Evolutionary conservation across 768 basidiomycete genomes (phyloP).

Genomic region (Podaxis carcinomalis): DNA sequence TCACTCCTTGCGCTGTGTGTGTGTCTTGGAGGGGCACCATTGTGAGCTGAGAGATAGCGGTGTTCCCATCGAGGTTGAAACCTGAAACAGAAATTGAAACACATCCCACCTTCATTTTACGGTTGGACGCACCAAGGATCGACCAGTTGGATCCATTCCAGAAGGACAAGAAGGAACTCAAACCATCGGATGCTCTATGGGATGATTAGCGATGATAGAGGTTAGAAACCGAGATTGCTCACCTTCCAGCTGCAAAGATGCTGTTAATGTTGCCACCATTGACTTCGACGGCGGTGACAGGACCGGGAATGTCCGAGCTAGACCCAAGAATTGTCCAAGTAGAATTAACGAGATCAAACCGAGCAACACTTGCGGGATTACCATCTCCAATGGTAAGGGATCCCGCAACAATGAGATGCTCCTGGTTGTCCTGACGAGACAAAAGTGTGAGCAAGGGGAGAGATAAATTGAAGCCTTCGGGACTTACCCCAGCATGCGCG

Average conservation of each 20-base stretch:
- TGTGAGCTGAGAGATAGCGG: constrained; percentile 73
- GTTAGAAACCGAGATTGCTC: constrained; percentile 21
- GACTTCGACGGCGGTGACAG: constrained; percentile 84
- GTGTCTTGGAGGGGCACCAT: constrained; percentile 87
- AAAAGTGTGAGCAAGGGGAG: constrained; percentile 8
- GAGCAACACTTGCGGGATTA: constrained; percentile 65
- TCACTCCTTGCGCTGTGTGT: constrained; percentile 64
- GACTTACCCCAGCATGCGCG: constrained; percentile 75
- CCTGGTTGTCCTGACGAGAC: constrained; percentile 50
- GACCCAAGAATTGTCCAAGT: constrained; percentile 73
- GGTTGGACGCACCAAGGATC: constrained; percentile 44
- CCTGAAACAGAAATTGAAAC: constrained; percentile 31
- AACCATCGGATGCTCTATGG: constrained; percentile 50
- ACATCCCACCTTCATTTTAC: constrained; percentile 3
- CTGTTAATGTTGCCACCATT: constrained; percentile 78
- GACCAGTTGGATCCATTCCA: constrained; percentile 86
- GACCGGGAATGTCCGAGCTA: constrained; percentile 69
- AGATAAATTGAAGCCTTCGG: constrained; percentile 5
- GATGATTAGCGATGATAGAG: neutral
- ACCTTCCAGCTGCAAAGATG: constrained; percentile 89
- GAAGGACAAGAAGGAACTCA: constrained; percentile 67
- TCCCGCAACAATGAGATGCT: constrained; percentile 75
- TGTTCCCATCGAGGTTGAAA: constrained; percentile 47
- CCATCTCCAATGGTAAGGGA: constrained; percentile 66
- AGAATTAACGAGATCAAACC: constrained; percentile 64